Evolutionary conservation across 2,329 filamentous ascomycete species (phyloP), one percentile per base, ranked within the genome.

Genomic region (Fusarium sp.): DNA sequence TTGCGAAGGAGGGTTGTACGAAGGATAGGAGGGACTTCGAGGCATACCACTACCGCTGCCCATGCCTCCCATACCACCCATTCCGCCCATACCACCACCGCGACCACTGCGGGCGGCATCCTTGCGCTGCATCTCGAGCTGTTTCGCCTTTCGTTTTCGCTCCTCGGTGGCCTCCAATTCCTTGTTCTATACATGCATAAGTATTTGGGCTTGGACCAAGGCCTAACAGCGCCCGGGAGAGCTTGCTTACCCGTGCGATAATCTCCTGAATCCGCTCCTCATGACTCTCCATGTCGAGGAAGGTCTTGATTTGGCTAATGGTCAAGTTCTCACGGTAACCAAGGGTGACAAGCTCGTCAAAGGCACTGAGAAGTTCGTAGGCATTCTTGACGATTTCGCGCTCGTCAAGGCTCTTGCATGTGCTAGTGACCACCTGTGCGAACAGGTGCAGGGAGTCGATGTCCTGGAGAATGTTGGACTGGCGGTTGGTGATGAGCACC

Each of bases 261-360:
- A 98, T 99, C 79, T 98, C 96, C 81, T 99, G 96, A 73, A 99
- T 98, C 78, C 96, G 91, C 86, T 99, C 96, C 82, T 99, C 97
- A 77, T 99, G 96, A 81, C 92, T 96, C 82, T 99, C 96, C 96
- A 99, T 99, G 78, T 98, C 97, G 73, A 99, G 82, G 86, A 99
- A 99, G 4, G 96, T 98, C 87, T 97, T 98, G 85, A 99, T 99
- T 83, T 99, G 97, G 81, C 91, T 93, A 75, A 99, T 89, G 24
- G 95, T 97, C 73, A 99, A 84, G 81, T 99, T 99, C 84, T 99
- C 96, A 76, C 96, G 85, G 83, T 99, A 98, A 14, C 96, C 96
- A 68, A 97, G 85, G 1, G 95, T 98, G 64, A 99, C 95, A 62
- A 99, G 88, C 84, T 99, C 96, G 77, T 99, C 96, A 76, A 98